A percentile compares a stretch with the other conserved stretches of the same genome.
phyloP scores from a whole-genome alignment of 768 basidiomycete genomes.

The Hygrocybe punicea region DNA sequence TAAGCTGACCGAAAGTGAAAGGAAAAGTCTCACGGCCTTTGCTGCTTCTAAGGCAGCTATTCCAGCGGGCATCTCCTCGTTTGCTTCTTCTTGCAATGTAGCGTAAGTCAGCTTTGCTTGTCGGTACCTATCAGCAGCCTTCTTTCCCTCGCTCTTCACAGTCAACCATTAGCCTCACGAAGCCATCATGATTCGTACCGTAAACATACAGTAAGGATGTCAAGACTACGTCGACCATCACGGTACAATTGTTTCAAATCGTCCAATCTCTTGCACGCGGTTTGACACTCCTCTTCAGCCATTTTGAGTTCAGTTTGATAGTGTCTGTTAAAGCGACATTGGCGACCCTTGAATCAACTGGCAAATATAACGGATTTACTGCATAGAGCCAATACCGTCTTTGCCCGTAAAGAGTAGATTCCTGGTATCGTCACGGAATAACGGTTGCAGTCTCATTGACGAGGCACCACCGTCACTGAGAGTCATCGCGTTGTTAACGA shows the following conservation, averaged over 20 bases:
- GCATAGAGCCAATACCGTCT: constrained; percentile 47
- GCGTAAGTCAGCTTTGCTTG: constrained; percentile 36
- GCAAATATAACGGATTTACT: constrained; percentile 31
- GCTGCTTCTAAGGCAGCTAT: constrained; percentile 55
- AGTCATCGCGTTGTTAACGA: not conserved
- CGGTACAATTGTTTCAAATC: constrained; percentile 31
- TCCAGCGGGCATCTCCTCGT: constrained; percentile 65
- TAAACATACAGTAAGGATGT: constrained; percentile 35
- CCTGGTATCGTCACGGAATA: constrained; percentile 32
- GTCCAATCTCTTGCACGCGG: constrained; percentile 24
- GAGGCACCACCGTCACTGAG: constrained; percentile 66
- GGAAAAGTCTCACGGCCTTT: constrained; percentile 43
- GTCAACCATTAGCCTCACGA: not conserved
- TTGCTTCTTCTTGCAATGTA: constrained; percentile 55
- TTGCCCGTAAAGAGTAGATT: constrained; percentile 53
- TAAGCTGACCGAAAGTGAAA: not conserved
- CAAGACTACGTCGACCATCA: constrained; percentile 26
- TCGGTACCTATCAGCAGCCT: constrained; percentile 23
- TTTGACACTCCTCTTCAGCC: constrained; percentile 38
- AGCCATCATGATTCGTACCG: not conserved
- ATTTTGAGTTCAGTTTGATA: constrained; percentile 40
- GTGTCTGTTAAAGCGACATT: constrained; percentile 27
- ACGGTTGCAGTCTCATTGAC: constrained; percentile 40
- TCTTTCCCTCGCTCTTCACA: constrained; percentile 27
- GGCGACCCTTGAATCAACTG: not conserved